phyloP scores from a whole-genome alignment of 345 rosid genomes.

The Salix koriyanagi region DNA sequence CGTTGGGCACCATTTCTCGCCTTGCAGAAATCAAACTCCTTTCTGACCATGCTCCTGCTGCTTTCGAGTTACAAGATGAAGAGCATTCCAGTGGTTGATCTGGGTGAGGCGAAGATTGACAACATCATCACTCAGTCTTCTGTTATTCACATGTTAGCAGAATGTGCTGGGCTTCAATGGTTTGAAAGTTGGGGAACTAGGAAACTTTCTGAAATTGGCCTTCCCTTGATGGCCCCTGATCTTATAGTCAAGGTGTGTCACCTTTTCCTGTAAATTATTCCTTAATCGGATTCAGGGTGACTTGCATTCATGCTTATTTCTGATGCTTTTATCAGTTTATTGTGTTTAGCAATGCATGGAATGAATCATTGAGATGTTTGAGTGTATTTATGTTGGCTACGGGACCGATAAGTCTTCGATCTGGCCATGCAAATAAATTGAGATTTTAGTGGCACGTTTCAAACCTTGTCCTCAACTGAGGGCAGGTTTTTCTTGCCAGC shows the following conservation, averaged over 20 bases:
- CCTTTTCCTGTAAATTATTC: not conserved
- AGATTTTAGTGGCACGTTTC: not conserved
- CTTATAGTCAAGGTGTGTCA: conserved; percentile 55
- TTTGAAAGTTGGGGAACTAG: conserved; percentile 92
- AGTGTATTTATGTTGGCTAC: not conserved
- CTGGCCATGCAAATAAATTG: not conserved
- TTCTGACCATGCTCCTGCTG: conserved; percentile 83
- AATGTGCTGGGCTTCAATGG: conserved; percentile 92
- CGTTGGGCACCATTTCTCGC: conserved; percentile 99
- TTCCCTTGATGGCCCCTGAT: conserved; percentile 56
- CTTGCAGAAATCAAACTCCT: conserved; percentile 80
- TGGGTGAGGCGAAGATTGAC: conserved; percentile 71
- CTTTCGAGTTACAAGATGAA: conserved; percentile 99
- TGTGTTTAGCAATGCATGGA: not conserved
- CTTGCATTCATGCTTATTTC: not conserved
- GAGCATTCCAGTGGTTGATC: conserved; percentile 84
- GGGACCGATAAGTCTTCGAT: not conserved
- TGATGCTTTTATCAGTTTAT: not conserved
- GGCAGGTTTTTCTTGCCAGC: not conserved
- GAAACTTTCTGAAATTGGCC: conserved; percentile 81
- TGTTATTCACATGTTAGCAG: conserved; percentile 96
- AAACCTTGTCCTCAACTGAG: not conserved
- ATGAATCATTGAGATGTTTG: not conserved
- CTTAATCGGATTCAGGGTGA: not conserved
- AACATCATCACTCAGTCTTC: conserved; percentile 89